phyloP scores from a whole-genome alignment of 805 yeast species.

The Cyberlindnera meyerae region DNA sequence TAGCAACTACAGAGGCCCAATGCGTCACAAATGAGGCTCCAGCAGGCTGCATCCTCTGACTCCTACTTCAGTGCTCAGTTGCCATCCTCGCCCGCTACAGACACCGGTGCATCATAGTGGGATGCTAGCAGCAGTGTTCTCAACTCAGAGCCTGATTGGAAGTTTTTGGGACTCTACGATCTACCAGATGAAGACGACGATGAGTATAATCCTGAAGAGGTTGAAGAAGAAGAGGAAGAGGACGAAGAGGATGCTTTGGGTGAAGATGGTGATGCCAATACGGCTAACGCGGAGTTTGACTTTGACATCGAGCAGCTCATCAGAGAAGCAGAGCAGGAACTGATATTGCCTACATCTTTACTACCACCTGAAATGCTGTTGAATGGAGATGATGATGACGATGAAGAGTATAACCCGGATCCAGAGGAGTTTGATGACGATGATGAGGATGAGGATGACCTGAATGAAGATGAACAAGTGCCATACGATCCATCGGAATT shows the following conservation, averaged over 20 bases:
- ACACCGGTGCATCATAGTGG: constrained; percentile 2
- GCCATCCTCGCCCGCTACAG: constrained; percentile 9
- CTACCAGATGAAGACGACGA: constrained; percentile 12
- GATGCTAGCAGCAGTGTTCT: neutral
- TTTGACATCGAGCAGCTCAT: constrained; percentile 6
- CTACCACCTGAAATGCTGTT: too few species aligned
- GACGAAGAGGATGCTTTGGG: constrained; percentile 6
- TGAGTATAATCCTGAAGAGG: constrained; percentile 11
- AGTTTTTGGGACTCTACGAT: constrained; percentile 3
- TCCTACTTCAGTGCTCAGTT: constrained; percentile 3
- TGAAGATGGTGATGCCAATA: neutral
- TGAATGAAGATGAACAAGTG: too few species aligned
- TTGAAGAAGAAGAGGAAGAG: constrained; percentile 6
- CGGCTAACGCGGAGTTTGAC: constrained; percentile 1
- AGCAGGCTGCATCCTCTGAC: neutral
- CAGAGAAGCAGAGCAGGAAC: constrained; percentile 7
- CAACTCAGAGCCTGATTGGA: constrained; percentile 10
- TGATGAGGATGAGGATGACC: too few species aligned
- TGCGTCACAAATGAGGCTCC: neutral
- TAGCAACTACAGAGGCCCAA: neutral
- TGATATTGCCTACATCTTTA: constrained; percentile 2
- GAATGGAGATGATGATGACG: too few species aligned
- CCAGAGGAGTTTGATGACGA: too few species aligned
- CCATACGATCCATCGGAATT: too few species aligned
- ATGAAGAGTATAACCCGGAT: too few species aligned